A percentile compares a stretch with the other conserved stretches of the same genome.
These are phyloP conservation scores for Tolypocladium ovalisporum DNA, from an alignment of 2,329 filamentous ascomycete genomes.

Conservation along the genomic window DNA sequence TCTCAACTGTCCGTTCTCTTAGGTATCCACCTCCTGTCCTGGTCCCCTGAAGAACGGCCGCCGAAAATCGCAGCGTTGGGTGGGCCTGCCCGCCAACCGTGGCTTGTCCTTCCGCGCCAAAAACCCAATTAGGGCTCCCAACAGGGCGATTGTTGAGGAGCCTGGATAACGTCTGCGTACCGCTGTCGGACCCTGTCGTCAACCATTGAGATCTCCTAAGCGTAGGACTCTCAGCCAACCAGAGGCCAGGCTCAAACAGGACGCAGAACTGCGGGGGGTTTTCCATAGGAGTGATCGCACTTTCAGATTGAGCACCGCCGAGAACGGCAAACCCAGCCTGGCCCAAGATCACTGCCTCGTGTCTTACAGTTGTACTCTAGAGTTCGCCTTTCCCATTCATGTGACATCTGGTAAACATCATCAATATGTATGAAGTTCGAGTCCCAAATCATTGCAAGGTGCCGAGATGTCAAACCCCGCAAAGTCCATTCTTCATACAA, in stretches of 20 bases:
- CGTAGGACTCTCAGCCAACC: background rate
- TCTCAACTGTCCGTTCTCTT: background rate
- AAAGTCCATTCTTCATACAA: too few relatives aligned
- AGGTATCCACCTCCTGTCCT: background rate
- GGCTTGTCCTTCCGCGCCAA: slow-evolving; percentile 1
- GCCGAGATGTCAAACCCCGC: too few relatives aligned
- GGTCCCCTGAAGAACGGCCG: background rate
- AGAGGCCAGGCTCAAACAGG: background rate
- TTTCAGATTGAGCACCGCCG: background rate
- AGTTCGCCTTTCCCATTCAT: too few relatives aligned
- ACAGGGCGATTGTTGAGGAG: slow-evolving; percentile 2
- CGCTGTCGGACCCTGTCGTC: background rate
- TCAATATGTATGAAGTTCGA: too few relatives aligned
- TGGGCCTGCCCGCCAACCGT: background rate
- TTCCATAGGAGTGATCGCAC: background rate
- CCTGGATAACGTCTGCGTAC: background rate
- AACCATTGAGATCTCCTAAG: too few relatives aligned
- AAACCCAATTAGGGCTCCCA: slow-evolving; percentile 3
- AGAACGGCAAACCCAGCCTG: too few relatives aligned
- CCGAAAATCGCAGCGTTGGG: background rate
- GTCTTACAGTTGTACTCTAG: too few relatives aligned
- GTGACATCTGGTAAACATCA: too few relatives aligned
- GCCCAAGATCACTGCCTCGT: too few relatives aligned
- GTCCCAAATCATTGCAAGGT: too few relatives aligned
- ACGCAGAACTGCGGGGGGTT: too few relatives aligned